Conservation (phyloP, 2,329 filamentous ascomycete genomes). For the Uncinocarpus reesii region DNA sequence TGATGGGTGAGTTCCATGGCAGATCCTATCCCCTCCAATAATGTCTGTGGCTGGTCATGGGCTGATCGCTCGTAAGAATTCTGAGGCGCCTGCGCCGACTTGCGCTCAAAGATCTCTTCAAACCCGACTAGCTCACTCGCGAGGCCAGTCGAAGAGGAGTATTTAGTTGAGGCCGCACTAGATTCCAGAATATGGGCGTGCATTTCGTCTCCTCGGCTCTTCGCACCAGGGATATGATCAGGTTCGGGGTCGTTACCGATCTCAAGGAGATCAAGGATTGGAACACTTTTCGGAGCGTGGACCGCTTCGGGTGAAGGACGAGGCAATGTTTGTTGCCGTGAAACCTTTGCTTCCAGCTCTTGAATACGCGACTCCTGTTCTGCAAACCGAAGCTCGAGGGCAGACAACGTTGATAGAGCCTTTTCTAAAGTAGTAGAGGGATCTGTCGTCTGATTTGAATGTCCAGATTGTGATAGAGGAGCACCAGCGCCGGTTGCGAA, state of each 20-base stretch:
- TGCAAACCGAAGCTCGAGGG: not conserved
- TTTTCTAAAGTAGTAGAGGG: not conserved
- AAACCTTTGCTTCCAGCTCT: conserved; percentile 3
- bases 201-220: not conserved
- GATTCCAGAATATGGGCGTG: not conserved
- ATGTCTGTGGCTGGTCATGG: not conserved
- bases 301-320: not conserved
- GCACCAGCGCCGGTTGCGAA: not conserved
- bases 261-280: not conserved
- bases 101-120: conserved; percentile 1
- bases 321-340: not conserved
- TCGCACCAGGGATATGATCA: not conserved
- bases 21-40: conserved; percentile 16
- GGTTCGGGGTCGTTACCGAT: not conserved
- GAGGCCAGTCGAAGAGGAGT: not conserved
- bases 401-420: not conserved
- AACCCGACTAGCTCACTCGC: not conserved
- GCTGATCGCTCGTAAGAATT: not conserved
- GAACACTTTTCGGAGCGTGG: not conserved
- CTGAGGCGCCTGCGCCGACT: not conserved
- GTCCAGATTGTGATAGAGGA: not conserved
- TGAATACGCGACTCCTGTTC: conserved; percentile 10
- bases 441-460: not conserved
- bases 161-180: not conserved
- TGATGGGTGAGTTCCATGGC: conserved; percentile 13